These are phyloP conservation scores for Cryptosporidium andersoni DNA, from an alignment of 169 alveolate species.

Conservation along the genomic window DNA sequence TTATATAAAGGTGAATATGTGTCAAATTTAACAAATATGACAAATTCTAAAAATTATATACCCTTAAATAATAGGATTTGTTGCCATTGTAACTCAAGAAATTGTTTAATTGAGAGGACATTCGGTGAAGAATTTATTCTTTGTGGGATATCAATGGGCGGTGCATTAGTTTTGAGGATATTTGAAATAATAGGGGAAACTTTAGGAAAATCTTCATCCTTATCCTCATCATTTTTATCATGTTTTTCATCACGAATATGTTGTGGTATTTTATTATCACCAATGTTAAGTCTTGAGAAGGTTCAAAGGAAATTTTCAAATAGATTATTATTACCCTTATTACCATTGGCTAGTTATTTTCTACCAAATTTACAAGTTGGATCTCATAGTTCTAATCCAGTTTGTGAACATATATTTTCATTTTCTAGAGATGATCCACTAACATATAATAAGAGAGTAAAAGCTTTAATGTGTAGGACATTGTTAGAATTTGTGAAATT, in stretches of 20 bases:
- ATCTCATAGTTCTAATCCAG: conserved; percentile 11
- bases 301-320: conserved; percentile 31
- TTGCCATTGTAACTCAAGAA: conserved; percentile 5
- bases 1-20: neutral
- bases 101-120: conserved; percentile 14
- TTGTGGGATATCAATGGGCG: conserved; percentile 69
- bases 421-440: conserved; percentile 55
- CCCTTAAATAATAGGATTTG: conserved; percentile 15
- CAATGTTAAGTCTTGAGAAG: conserved; percentile 46
- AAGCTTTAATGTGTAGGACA: conserved; percentile 59
- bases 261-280: conserved; percentile 38
- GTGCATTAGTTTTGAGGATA: conserved; percentile 46
- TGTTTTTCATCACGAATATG: conserved; percentile 45
- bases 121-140: conserved; percentile 39
- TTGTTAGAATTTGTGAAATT: conserved; percentile 9
- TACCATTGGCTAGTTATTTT: conserved; percentile 24
- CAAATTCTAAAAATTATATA: neutral
- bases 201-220: neutral
- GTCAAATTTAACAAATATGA: neutral
- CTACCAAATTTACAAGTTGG: conserved; percentile 69
- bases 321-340: conserved; percentile 23
- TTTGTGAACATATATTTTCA: conserved; percentile 20
- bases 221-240: conserved; percentile 11
- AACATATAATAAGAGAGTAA: conserved; percentile 26
- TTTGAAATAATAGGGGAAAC: conserved; percentile 40